These are phyloP conservation scores for Aspergillus ostianus DNA, from an alignment of 495 filamentous ascomycete species.

Conservation along the genomic window DNA sequence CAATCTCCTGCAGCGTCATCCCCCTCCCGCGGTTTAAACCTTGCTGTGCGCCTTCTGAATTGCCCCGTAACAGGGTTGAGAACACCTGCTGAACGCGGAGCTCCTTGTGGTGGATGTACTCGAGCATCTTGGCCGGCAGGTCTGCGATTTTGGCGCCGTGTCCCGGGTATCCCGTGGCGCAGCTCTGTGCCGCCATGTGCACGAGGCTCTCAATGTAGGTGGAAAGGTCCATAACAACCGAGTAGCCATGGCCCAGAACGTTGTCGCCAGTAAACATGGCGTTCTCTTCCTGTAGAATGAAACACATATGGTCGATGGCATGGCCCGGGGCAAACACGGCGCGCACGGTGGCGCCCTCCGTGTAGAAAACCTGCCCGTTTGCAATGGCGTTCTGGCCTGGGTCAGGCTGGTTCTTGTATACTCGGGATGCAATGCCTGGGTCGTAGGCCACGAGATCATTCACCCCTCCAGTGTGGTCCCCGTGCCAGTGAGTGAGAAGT, in stretches of 20 bases:
- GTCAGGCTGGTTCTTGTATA: conserved; percentile 48
- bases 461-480: conserved; percentile 74
- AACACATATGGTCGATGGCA: conserved; percentile 48
- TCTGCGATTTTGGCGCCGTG: conserved; percentile 39
- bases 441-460: conserved; percentile 54
- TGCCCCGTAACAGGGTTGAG: conserved; percentile 18
- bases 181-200: conserved; percentile 28
- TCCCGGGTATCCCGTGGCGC: conserved; percentile 39
- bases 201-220: conserved; percentile 36
- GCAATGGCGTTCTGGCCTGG: conserved; percentile 43
- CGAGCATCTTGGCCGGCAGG: conserved; percentile 30
- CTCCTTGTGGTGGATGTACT: conserved; percentile 33
- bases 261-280: conserved; percentile 87
- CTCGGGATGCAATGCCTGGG: conserved; percentile 35
- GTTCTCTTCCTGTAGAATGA: conserved; percentile 55
- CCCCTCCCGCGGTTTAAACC: conserved; percentile 19
- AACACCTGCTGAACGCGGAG: conserved; percentile 37
- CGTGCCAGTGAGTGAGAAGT: conserved; percentile 81
- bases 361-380: conserved; percentile 38
- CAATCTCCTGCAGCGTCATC: conserved; percentile 39
- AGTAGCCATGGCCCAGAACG: conserved; percentile 42
- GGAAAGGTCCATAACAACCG: conserved; percentile 33
- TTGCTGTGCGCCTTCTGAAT: conserved; percentile 8
- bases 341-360: conserved; percentile 41
- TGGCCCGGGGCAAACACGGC: conserved; percentile 44